These are phyloP conservation scores for Vanrija pseudolonga DNA, from an alignment of 1,284 basidiomycete species.

Conservation along the genomic window DNA sequence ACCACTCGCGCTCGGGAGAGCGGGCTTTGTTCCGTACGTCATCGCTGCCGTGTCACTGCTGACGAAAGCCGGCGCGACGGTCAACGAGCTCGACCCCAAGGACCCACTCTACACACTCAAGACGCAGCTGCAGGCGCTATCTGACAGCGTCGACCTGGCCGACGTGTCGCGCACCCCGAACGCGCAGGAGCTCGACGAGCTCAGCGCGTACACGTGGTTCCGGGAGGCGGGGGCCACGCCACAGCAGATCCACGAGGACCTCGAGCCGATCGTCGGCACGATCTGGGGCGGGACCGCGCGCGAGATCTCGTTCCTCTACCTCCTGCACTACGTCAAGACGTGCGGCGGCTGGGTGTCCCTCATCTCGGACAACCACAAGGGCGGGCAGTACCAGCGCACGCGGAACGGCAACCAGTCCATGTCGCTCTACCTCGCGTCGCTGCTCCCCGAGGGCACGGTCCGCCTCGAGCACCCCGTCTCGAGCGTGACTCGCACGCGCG, in stretches of 20 bases:
- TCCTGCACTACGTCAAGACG: constrained; percentile 1
- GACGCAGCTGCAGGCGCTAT: not conserved
- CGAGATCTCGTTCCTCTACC: constrained; percentile 7
- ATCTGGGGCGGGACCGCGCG: not conserved
- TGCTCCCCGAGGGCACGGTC: constrained; percentile 6
- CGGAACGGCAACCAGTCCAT: constrained; percentile 12
- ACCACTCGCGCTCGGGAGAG: too few relatives aligned
- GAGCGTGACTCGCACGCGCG: not conserved
- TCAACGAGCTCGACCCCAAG: too few relatives aligned
- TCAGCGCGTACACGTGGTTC: constrained; percentile 1
- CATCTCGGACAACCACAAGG: not conserved
- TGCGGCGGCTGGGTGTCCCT: constrained; percentile 1
- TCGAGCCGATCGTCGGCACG: not conserved
- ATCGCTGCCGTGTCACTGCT: too few relatives aligned
- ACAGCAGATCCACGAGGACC: not conserved
- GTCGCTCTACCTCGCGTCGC: constrained; percentile 5
- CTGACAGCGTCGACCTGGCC: constrained; percentile 4
- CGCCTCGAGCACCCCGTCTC: constrained; percentile 1
- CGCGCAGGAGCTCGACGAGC: constrained; percentile 1
- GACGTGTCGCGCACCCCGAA: not conserved
- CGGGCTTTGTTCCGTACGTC: too few relatives aligned
- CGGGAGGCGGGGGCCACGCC: not conserved
- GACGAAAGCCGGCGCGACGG: too few relatives aligned
- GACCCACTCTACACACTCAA: not conserved
- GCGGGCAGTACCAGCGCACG: constrained; percentile 16